Conservation (phyloP, 805 yeast species). For the Nakazawaea anatomiae region DNA sequence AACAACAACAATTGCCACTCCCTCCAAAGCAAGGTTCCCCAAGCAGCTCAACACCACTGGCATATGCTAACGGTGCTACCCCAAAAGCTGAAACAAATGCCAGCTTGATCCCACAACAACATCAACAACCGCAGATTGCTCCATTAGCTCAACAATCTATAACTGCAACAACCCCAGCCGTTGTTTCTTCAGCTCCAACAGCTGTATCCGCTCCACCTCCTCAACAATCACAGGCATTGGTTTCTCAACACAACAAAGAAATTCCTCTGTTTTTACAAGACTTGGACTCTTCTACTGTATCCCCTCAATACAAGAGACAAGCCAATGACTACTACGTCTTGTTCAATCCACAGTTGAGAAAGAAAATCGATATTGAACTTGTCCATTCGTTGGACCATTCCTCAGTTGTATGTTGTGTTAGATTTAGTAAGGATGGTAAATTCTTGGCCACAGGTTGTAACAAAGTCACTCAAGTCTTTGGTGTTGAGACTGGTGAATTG, state of each 20-base stretch:
- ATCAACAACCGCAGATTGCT: constrained; percentile 17
- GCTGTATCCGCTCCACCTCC: constrained; percentile 12
- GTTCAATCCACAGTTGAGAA: constrained; percentile 82
- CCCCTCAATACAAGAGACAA: constrained; percentile 74
- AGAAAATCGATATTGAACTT: constrained; percentile 74
- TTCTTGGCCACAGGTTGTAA: constrained; percentile 96
- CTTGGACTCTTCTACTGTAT: constrained; percentile 71
- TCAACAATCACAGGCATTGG: constrained; percentile 24
- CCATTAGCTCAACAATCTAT: constrained; percentile 20
- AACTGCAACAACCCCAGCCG: constrained; percentile 15
- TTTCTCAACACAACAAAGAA: constrained; percentile 59
- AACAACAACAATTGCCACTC: constrained; percentile 14
- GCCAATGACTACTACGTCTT: constrained; percentile 81
- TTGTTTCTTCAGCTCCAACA: constrained; percentile 16
- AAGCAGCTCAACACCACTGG: constrained; percentile 12
- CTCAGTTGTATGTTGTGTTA: constrained; percentile 94
- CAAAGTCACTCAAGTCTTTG: constrained; percentile 90
- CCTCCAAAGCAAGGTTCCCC: constrained; percentile 16
- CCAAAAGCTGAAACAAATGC: constrained; percentile 10
- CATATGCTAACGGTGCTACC: constrained; percentile 11
- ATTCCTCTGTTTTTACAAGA: constrained; percentile 79
- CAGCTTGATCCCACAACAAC: constrained; percentile 7
- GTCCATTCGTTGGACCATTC: constrained; percentile 89
- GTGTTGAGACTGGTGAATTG: constrained; percentile 85
- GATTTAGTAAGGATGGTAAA: constrained; percentile 87